A percentile compares a stretch with the other conserved stretches of the same genome.
phyloP scores from a whole-genome alignment of 441 rosid species.

The Pelargonium citronellum region DNA sequence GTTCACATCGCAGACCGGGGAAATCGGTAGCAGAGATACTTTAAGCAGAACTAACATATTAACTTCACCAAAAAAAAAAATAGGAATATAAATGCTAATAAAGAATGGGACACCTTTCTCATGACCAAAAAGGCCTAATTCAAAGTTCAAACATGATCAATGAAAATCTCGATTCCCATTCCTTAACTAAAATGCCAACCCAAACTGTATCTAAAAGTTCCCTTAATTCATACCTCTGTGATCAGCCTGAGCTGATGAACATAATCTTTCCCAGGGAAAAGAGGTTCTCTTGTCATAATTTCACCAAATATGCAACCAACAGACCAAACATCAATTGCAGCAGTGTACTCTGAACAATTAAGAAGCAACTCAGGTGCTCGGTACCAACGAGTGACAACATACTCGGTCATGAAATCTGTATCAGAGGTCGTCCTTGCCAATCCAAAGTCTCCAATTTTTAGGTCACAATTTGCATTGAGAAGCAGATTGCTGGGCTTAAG shows the following conservation, averaged over 20 bases:
- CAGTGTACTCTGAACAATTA: slow-evolving; percentile 91
- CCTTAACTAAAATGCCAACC: too few relatives aligned
- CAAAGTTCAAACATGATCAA: too few relatives aligned
- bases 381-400: slow-evolving; percentile 96
- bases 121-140: too few relatives aligned
- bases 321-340: slow-evolving; percentile 95
- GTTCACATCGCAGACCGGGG: too few relatives aligned
- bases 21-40: too few relatives aligned
- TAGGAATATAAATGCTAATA: too few relatives aligned
- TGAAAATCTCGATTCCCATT: too few relatives aligned
- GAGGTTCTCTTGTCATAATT: slow-evolving; percentile 64
- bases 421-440: slow-evolving; percentile 95
- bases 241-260: slow-evolving; percentile 88
- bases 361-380: slow-evolving; percentile 92
- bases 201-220: too few relatives aligned
- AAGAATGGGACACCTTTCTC: too few relatives aligned
- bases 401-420: slow-evolving; percentile 96
- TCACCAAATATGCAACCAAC: slow-evolving; percentile 96
- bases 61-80: too few relatives aligned
- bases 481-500: slow-evolving; percentile 88
- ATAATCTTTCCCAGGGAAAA: slow-evolving; percentile 91
- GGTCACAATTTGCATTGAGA: slow-evolving; percentile 81
- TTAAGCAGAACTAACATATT: too few relatives aligned
- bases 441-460: slow-evolving; percentile 90
- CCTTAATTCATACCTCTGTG: slow-evolving; percentile 65